These are phyloP conservation scores for Sporobolomyces roseus DNA, from an alignment of 768 basidiomycete genomes.

Conservation along the genomic window DNA sequence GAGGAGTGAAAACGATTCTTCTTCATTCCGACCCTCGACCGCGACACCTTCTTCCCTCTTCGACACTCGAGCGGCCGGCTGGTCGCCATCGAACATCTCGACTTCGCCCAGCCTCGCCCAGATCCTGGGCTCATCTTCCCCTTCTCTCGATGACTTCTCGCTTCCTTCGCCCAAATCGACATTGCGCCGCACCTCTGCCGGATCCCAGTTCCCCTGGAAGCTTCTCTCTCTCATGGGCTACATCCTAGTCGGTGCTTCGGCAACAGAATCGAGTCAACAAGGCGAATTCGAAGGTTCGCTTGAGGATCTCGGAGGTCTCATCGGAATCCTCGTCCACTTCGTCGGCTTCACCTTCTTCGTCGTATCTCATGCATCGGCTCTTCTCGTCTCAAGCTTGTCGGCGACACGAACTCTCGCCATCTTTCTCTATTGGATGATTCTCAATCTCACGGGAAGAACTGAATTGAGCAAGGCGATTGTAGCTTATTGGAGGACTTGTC, in stretches of 20 bases:
- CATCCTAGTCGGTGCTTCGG: conserved; percentile 30
- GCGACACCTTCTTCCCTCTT: too few species aligned
- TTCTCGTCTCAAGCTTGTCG: background rate
- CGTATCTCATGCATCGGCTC: conserved; percentile 5
- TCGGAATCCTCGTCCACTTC: conserved; percentile 24
- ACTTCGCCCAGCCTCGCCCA: too few species aligned
- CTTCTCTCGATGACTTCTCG: background rate
- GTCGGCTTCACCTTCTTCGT: conserved; percentile 36
- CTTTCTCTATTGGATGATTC: conserved; percentile 18
- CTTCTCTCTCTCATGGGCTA: background rate
- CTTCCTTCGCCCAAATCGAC: too few species aligned
- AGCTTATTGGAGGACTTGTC: conserved; percentile 18
- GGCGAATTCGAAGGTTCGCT: background rate
- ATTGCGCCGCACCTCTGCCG: too few species aligned
- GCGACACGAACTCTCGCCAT: background rate
- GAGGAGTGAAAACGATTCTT: too few species aligned
- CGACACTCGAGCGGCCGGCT: too few species aligned
- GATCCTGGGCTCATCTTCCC: too few species aligned
- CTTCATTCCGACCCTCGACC: too few species aligned
- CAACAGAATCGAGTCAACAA: too few species aligned
- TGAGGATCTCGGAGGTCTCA: conserved; percentile 12
- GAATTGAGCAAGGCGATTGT: conserved; percentile 10
- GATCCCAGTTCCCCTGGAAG: too few species aligned
- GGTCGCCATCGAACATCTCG: too few species aligned
- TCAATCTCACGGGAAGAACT: conserved; percentile 35